These are phyloP conservation scores for Fraxinus albicans DNA, from an alignment of 305 asterid species.

Conservation along the genomic window DNA sequence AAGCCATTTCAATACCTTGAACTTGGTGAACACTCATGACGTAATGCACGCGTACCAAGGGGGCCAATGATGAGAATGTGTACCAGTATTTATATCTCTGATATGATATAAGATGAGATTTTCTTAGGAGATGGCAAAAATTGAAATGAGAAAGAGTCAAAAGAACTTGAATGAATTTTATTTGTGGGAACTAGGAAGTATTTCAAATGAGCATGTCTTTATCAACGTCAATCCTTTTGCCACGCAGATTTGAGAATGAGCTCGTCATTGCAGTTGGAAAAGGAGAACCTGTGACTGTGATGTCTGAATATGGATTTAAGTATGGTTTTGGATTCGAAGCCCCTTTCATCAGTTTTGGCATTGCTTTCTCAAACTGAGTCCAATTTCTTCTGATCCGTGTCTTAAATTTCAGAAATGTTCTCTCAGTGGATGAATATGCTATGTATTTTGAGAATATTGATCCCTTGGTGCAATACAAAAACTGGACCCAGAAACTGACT, in stretches of 20 bases:
- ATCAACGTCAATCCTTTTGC: conserved; percentile 6
- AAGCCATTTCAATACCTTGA: background rate
- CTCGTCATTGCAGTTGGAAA: conserved; percentile 78
- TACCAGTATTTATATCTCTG: background rate
- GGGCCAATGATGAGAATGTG: conserved; percentile 12
- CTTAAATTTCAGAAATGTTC: conserved; percentile 60
- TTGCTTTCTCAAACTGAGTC: conserved; percentile 10
- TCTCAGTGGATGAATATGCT: conserved; percentile 76
- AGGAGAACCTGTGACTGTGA: conserved; percentile 82
- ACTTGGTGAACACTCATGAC: conserved; percentile 3
- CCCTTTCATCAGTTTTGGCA: conserved; percentile 9
- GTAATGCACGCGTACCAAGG: background rate
- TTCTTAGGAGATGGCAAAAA: background rate
- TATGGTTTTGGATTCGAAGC: conserved; percentile 23
- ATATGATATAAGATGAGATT: background rate
- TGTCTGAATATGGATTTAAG: conserved; percentile 92
- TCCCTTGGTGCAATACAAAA: conserved; percentile 71
- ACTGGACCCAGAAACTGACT: conserved; percentile 39
- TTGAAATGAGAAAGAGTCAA: background rate
- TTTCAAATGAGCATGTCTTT: background rate
- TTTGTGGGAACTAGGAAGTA: background rate
- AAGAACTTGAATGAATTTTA: background rate
- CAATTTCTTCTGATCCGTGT: conserved; percentile 24
- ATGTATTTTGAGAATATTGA: conserved; percentile 79
- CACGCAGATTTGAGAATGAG: conserved; percentile 66